Conservation (phyloP, 305 asterid genomes). For the Plantago rigida region DNA sequence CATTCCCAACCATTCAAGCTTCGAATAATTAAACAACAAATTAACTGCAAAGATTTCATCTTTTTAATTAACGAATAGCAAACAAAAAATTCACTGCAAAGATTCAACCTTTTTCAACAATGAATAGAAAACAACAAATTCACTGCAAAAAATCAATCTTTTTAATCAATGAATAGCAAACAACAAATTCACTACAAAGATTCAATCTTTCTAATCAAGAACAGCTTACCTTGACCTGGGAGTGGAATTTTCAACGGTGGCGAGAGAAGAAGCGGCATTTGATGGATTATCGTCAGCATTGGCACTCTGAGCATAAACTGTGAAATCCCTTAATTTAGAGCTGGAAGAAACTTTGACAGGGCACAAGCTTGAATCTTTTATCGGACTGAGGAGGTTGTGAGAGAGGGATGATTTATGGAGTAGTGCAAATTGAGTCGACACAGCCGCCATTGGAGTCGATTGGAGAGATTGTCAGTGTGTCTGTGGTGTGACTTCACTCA, state of each 20-base stretch:
- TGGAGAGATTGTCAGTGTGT: too few relatives aligned
- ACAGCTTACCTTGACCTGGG: constrained; percentile 30
- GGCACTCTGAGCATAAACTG: constrained; percentile 40
- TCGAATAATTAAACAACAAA: too few relatives aligned
- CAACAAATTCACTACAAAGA: not conserved
- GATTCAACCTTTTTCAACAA: too few relatives aligned
- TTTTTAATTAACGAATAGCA: too few relatives aligned
- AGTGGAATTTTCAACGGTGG: constrained; percentile 25
- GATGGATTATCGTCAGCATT: constrained; percentile 35
- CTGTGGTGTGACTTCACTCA: too few relatives aligned
- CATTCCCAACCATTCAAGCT: too few relatives aligned
- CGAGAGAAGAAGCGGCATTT: constrained; percentile 24
- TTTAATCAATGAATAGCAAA: too few relatives aligned
- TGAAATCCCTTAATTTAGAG: constrained; percentile 22
- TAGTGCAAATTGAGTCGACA: constrained; percentile 30
- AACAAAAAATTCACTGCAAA: not conserved
- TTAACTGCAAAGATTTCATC: too few relatives aligned
- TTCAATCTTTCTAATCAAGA: not conserved
- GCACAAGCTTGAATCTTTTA: constrained; percentile 12
- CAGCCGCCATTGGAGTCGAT: constrained; percentile 45
- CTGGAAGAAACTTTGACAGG: constrained; percentile 23
- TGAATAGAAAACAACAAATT: not conserved
- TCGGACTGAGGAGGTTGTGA: constrained; percentile 22
- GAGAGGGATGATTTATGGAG: constrained; percentile 23
- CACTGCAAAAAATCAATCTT: not conserved